A percentile compares a stretch with the other conserved stretches of the same genome.
These are phyloP conservation scores for Leccinum uliginosum DNA, from an alignment of 768 basidiomycete genomes.

Conservation along the genomic window DNA sequence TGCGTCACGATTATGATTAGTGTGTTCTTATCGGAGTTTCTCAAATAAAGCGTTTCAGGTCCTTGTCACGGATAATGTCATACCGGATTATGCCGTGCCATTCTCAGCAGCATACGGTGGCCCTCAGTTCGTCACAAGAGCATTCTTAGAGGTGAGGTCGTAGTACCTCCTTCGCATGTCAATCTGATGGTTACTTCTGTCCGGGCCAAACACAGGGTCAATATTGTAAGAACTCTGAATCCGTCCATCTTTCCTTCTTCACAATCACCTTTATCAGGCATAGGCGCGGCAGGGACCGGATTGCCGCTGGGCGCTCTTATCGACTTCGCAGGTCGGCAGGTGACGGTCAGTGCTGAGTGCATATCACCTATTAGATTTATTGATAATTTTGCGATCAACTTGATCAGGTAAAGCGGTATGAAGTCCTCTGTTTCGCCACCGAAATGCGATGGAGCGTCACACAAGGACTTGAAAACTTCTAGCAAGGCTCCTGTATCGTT, in stretches of 20 bases:
- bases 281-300: constrained; percentile 25
- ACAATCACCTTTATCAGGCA: constrained; percentile 9
- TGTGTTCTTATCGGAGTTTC: too few species aligned
- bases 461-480: neutral
- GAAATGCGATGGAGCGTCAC: constrained; percentile 23
- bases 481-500: constrained; percentile 20
- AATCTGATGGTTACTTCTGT: neutral
- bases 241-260: neutral
- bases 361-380: neutral
- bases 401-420: constrained; percentile 23
- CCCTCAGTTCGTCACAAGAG: constrained; percentile 26
- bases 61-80: constrained; percentile 23
- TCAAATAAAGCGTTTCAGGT: constrained; percentile 11
- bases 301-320: constrained; percentile 25
- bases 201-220: constrained; percentile 15
- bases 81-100: constrained; percentile 28
- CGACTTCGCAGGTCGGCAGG: constrained; percentile 16
- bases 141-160: constrained; percentile 19
- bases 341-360: constrained; percentile 16
- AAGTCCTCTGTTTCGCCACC: constrained; percentile 28
- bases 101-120: constrained; percentile 24
- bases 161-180: neutral
- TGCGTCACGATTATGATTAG: neutral
- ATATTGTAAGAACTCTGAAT: constrained; percentile 19
- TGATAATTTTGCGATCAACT: neutral